These are phyloP conservation scores for Nepenthes mirabilis DNA, from an alignment of 148 eudicot genomes.

Conservation along the genomic window DNA sequence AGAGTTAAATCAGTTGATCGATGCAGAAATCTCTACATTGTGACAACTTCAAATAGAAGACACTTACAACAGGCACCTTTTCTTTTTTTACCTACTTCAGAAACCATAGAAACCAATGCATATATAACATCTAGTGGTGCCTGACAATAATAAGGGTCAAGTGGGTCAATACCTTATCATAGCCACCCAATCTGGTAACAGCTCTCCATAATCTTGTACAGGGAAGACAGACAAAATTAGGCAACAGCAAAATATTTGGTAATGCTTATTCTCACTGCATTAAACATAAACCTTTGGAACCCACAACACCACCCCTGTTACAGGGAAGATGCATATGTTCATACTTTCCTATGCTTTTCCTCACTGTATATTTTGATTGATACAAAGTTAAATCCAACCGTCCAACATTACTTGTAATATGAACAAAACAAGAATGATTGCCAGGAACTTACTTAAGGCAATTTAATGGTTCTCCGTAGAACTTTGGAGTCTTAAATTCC, in stretches of 20 bases:
- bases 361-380: too few species aligned
- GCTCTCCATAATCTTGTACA: conserved; percentile 79
- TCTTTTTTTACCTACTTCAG: too few species aligned
- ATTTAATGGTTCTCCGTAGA: conserved; percentile 83
- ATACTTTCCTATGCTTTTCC: too few species aligned
- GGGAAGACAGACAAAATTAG: conserved; percentile 5
- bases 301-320: neutral
- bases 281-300: neutral
- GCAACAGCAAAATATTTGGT: neutral
- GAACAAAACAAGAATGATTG: conserved; percentile 3
- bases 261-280: neutral
- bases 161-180: conserved; percentile 60
- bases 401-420: neutral
- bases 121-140: neutral
- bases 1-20: too few species aligned
- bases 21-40: too few species aligned
- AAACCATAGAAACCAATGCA: neutral
- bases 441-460: conserved; percentile 53
- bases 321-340: too few species aligned
- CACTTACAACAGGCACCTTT: too few species aligned
- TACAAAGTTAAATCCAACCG: too few species aligned
- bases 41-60: too few species aligned
- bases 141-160: neutral
- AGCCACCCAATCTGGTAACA: conserved; percentile 76
- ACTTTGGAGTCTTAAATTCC: conserved; percentile 84